Evolutionary conservation across 257 asterid genomes (phyloP).

Genomic region (Solanum verrucosum): DNA sequence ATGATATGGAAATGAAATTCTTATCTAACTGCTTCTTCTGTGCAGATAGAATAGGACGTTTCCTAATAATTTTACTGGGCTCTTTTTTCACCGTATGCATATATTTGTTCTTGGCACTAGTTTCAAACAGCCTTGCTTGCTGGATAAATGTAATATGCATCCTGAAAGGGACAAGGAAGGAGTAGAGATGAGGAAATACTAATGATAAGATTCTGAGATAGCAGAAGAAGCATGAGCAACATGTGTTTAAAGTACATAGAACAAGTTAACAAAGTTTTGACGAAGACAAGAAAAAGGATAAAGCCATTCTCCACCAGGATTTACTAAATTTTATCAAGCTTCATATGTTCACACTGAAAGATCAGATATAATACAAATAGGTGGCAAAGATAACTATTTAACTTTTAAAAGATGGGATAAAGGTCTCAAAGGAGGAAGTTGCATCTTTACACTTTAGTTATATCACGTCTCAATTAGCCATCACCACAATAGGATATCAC

Average conservation of each 20-base stretch:
- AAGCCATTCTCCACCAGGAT: background rate
- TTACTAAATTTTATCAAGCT: background rate
- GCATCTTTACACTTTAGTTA: background rate
- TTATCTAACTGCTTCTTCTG: slow-evolving; percentile 51
- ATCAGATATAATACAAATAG: background rate
- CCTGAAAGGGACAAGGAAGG: slow-evolving; percentile 33
- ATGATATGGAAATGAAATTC: background rate
- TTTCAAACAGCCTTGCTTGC: slow-evolving; percentile 40
- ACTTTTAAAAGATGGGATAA: background rate
- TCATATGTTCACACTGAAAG: background rate
- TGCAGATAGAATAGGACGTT: slow-evolving; percentile 41
- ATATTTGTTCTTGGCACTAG: slow-evolving; percentile 26
- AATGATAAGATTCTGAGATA: background rate
- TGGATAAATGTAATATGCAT: slow-evolving; percentile 33
- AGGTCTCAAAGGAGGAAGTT: background rate
- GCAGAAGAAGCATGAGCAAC: background rate
- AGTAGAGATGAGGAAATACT: background rate
- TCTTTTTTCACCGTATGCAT: slow-evolving; percentile 28
- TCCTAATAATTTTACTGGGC: slow-evolving; percentile 27
- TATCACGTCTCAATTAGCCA: background rate
- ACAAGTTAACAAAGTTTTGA: background rate
- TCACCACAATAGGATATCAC: background rate
- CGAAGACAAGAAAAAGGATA: background rate
- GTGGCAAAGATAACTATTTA: background rate
- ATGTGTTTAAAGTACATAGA: background rate